phyloP scores from a whole-genome alignment of 768 basidiomycete genomes.

The Coprinopsis strossmayeri region DNA sequence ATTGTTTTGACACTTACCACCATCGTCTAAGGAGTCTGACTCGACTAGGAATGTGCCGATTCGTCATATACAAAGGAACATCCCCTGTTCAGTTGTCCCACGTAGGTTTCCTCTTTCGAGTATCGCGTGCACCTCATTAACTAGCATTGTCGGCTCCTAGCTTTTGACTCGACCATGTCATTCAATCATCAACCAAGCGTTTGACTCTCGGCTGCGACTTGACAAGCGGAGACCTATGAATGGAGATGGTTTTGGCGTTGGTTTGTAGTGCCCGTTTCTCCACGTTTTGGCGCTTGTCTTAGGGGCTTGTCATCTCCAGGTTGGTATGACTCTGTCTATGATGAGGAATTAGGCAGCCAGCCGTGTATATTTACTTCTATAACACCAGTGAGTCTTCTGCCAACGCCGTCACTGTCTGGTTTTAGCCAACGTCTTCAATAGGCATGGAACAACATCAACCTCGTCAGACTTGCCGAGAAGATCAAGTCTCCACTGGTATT shows the following conservation, averaged over 20 bases:
- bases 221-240: conserved; percentile 84
- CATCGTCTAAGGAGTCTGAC: background rate
- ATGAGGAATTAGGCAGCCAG: conserved; percentile 76
- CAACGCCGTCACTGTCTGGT: too few species aligned
- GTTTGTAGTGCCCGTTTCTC: conserved; percentile 40
- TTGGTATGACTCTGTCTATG: conserved; percentile 88
- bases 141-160: conserved; percentile 35
- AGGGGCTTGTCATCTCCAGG: conserved; percentile 42
- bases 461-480: conserved; percentile 92
- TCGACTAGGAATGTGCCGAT: conserved; percentile 61
- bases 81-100: conserved; percentile 89
- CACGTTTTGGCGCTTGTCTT: too few species aligned
- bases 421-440: too few species aligned
- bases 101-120: conserved; percentile 32
- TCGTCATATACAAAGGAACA: conserved; percentile 94
- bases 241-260: conserved; percentile 95
- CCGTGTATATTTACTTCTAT: conserved; percentile 96
- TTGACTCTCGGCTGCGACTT: conserved; percentile 84
- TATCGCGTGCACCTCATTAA: too few species aligned
- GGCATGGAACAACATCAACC: conserved; percentile 97
- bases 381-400: conserved; percentile 62
- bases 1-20: conserved; percentile 5
- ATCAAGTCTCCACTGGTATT: conserved; percentile 95
- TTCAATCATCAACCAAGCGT: conserved; percentile 96
- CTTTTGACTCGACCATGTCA: conserved; percentile 92